Evolutionary conservation across 768 basidiomycete genomes (phyloP), one percentile per base, ranked within the genome.

Genomic region (Auricularia sp.): DNA sequence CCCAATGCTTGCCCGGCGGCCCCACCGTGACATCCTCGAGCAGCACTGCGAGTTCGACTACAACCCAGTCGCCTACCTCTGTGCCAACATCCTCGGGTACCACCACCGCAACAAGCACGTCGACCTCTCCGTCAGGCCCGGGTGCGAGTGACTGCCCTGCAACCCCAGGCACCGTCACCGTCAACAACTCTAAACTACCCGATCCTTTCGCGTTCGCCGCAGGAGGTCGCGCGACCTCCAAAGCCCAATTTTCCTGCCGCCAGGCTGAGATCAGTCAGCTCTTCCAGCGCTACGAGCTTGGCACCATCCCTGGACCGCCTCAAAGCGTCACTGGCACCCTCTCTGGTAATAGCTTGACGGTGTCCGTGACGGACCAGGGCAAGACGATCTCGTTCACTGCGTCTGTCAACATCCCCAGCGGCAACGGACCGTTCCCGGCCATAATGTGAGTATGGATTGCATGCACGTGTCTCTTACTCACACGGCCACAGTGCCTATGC

Each of bases 211-310:
- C 75, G 2, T 83, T 83, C 72, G 69, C 14, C 18, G 34, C 56
- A 5, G 56, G 56, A 4, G 34, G 34, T 18, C 56, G 56, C 56
- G 56, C 56, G 8, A 23, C 56, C 7, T n/a, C 56, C 2, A 59
- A 59, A 29, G 56, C 29, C 7, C 79, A 84, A 64, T 86, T 80
- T 78, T 73, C 73, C 4, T 86, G 84, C 70, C 79, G 83, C 33
- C 77, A 78, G 21, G 73, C 74, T 6, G 81, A 85, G 70, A 79
- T 84, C 68, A 72, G 68, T 61, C 72, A 79, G 35, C 75, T 84
- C 29, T 72, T 86, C 68, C 81, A 84, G 69, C 74, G 74, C 21
- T 81, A 82, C 69, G 83, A 86, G 71, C 74, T 79, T 5, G 84
- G 84, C 8, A 77, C 76, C 0, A 72, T 83, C 21, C 83, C 83